Evolutionary conservation across 1,284 basidiomycete genomes (phyloP).

Genomic region (Boletus semigastroideus): DNA sequence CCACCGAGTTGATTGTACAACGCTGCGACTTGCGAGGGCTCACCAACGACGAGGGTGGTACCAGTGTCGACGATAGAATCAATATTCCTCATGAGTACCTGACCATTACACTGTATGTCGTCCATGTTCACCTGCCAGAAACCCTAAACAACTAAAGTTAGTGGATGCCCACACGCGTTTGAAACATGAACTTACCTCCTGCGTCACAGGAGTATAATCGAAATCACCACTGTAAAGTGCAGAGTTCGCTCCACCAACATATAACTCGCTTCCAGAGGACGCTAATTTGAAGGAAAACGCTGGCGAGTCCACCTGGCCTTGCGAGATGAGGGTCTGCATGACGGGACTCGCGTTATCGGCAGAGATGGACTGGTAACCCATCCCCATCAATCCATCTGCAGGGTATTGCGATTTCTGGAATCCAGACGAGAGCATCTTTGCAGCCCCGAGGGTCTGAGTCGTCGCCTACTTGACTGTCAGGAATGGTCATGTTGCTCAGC

Average conservation of each 20-base stretch:
- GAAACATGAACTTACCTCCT: constrained; percentile 18
- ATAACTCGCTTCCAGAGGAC: constrained; percentile 31
- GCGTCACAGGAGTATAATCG: constrained; percentile 28
- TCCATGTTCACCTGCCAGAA: constrained; percentile 45
- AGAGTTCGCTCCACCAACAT: constrained; percentile 36
- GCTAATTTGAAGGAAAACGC: constrained; percentile 42
- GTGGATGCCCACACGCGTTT: neutral
- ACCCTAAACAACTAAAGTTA: constrained; percentile 28
- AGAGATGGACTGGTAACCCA: constrained; percentile 30
- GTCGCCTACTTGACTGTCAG: constrained; percentile 20
- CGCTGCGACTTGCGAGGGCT: neutral
- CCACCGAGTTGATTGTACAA: constrained; percentile 12
- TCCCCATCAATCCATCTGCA: constrained; percentile 36
- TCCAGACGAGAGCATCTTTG: constrained; percentile 21
- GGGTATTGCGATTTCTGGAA: constrained; percentile 17
- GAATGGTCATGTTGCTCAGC: no score
- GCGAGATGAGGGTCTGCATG: constrained; percentile 23
- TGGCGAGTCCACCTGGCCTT: constrained; percentile 24
- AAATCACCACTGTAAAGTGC: constrained; percentile 16
- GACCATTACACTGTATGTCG: constrained; percentile 27
- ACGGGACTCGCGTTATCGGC: constrained; percentile 17
- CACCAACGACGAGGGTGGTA: constrained; percentile 47
- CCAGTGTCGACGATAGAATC: constrained; percentile 45
- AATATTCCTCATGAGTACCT: constrained; percentile 19
- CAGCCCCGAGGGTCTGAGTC: constrained; percentile 33